Percentiles rank a stretch among this genome's conserved stretches.
Conservation (phyloP, 1,139 yeast genomes). For the Hyphopichia wangnamkhiaoensis region DNA sequence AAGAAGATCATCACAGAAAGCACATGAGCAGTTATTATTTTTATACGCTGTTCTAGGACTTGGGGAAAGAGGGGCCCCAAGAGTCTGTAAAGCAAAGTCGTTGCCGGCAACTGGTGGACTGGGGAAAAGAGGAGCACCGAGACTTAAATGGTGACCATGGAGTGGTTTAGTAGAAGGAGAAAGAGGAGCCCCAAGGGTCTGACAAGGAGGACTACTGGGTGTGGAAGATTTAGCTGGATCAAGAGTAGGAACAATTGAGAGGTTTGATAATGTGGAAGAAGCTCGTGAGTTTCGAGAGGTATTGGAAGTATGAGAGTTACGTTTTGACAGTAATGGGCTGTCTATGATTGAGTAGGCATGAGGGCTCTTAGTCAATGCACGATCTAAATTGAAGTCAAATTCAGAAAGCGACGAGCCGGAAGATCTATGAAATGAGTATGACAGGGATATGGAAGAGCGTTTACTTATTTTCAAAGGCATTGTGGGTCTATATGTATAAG, state of each 20-base stretch:
- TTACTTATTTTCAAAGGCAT: neutral
- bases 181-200: no score
- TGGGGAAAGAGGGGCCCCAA: no score
- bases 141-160: neutral
- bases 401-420: neutral
- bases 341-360: slow-evolving; percentile 4
- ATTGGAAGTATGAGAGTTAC: slow-evolving; percentile 1
- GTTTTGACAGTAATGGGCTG: slow-evolving; percentile 3
- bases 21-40: no score
- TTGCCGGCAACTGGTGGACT: no score
- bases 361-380: slow-evolving; percentile 1
- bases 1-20: slow-evolving; percentile 30
- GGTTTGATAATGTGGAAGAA: no score
- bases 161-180: neutral
- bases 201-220: no score
- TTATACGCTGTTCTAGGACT: no score
- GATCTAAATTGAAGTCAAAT: neutral
- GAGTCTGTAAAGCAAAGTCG: no score
- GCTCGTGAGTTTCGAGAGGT: neutral
- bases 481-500: no score
- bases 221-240: neutral
- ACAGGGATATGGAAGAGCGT: neutral
- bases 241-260: neutral
- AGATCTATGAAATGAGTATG: neutral
- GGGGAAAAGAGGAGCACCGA: no score